Conservation (phyloP, 2,329 filamentous ascomycete genomes). For the Botryotinia globosa region DNA sequence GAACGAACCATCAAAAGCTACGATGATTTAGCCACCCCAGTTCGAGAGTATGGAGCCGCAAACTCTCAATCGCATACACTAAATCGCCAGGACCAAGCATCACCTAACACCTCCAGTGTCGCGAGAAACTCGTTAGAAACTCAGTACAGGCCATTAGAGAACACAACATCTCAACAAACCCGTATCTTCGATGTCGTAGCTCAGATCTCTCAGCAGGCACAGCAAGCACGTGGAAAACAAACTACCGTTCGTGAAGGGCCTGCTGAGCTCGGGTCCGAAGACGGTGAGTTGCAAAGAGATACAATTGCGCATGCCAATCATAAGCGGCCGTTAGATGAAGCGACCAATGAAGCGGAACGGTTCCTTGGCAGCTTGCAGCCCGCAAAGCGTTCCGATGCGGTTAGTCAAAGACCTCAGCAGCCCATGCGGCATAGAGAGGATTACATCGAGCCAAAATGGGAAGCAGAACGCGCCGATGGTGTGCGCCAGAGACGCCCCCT, state of each 20-base stretch:
- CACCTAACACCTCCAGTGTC: not conserved
- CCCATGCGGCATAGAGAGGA: slow-evolving; percentile 23
- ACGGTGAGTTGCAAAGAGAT: slow-evolving; percentile 38
- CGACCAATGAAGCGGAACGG: slow-evolving; percentile 40
- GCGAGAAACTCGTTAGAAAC: slow-evolving; percentile 3
- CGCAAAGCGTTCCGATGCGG: slow-evolving; percentile 18
- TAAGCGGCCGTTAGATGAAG: slow-evolving; percentile 30
- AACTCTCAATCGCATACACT: slow-evolving; percentile 26
- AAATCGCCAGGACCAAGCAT: slow-evolving; percentile 23
- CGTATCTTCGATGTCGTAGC: slow-evolving; percentile 34
- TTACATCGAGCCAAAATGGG: slow-evolving; percentile 25
- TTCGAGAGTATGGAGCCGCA: slow-evolving; percentile 23
- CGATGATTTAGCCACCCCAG: slow-evolving; percentile 23
- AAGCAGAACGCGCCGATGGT: slow-evolving; percentile 24
- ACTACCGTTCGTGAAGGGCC: slow-evolving; percentile 25
- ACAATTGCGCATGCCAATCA: slow-evolving; percentile 19
- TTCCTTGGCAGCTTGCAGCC: slow-evolving; percentile 41
- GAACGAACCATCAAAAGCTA: slow-evolving; percentile 25
- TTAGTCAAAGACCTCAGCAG: slow-evolving; percentile 13
- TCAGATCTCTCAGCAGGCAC: slow-evolving; percentile 35
- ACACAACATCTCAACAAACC: slow-evolving; percentile 28
- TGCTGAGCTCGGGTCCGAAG: slow-evolving; percentile 39
- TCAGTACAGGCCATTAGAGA: slow-evolving; percentile 23
- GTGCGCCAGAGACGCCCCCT: slow-evolving; percentile 23
- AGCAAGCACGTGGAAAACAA: slow-evolving; percentile 28